Evolutionary conservation across 1,139 yeast genomes (phyloP).

Genomic region (Taphrina betulina): DNA sequence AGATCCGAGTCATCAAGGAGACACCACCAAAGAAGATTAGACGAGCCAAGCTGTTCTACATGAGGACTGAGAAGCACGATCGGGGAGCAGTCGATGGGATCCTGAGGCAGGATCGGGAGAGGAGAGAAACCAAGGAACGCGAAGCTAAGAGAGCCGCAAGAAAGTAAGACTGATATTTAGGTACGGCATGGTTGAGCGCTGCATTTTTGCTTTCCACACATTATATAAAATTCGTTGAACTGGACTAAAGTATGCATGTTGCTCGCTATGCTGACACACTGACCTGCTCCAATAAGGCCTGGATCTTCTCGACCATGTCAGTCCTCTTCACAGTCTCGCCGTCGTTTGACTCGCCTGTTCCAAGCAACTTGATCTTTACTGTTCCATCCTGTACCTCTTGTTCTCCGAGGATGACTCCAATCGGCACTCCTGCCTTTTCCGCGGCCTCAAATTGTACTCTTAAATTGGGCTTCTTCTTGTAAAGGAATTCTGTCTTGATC

Average conservation of each 20-base stretch:
- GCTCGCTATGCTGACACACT: background rate
- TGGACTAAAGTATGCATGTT: no score
- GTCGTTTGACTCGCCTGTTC: conserved; percentile 83
- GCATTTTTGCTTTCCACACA: no score
- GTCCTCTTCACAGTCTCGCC: conserved; percentile 73
- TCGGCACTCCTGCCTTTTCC: conserved; percentile 84
- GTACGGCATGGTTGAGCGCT: no score
- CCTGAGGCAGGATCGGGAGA: conserved; percentile 26
- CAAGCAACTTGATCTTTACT: conserved; percentile 79
- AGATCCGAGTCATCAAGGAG: conserved; percentile 37
- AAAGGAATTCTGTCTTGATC: conserved; percentile 83
- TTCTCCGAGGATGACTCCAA: conserved; percentile 91
- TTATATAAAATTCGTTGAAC: no score
- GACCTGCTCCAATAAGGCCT: conserved; percentile 39
- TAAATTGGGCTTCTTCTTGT: conserved; percentile 87
- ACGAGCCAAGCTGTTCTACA: conserved; percentile 39
- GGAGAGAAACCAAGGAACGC: conserved; percentile 6
- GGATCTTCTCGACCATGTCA: conserved; percentile 58
- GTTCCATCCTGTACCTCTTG: conserved; percentile 83
- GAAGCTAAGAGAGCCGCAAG: conserved; percentile 1
- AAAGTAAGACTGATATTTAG: background rate
- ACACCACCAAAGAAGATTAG: conserved; percentile 38
- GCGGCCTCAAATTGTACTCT: conserved; percentile 98
- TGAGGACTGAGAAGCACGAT: conserved; percentile 42
- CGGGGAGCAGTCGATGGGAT: conserved; percentile 33